phyloP scores from a whole-genome alignment of 345 rosid species.

The Zanthoxylum bungeanum region DNA sequence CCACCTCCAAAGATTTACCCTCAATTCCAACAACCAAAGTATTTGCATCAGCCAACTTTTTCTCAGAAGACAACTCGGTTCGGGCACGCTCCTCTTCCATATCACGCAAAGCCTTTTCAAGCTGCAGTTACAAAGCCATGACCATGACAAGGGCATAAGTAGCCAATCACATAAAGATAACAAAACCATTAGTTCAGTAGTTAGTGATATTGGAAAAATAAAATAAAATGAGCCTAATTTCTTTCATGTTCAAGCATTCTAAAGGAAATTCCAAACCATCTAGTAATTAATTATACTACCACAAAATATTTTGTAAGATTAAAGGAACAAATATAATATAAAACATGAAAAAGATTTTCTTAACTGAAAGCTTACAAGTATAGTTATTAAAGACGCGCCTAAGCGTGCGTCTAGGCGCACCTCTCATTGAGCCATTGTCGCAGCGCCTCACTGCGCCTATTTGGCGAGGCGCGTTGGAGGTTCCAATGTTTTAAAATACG shows the following conservation, averaged over 20 bases:
- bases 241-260: not conserved
- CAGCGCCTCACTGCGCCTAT: no score
- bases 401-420: no score
- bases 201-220: not conserved
- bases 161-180: not conserved
- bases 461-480: no score
- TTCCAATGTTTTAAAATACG: no score
- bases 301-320: not conserved
- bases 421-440: no score
- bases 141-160: not conserved
- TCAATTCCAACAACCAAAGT: slow-evolving; percentile 55
- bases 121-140: slow-evolving; percentile 38
- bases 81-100: slow-evolving; percentile 46
- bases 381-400: no score
- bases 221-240: no score
- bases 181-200: not conserved
- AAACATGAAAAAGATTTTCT: not conserved
- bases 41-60: slow-evolving; percentile 58
- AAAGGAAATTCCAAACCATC: not conserved
- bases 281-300: not conserved
- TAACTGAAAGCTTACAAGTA: not conserved
- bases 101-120: slow-evolving; percentile 61
- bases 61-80: slow-evolving; percentile 57
- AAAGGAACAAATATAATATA: not conserved
- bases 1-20: slow-evolving; percentile 55